Evolutionary conservation across 441 rosid species (phyloP), one percentile per base, ranked within the genome.

Genomic region (Syzygium syzygioides): DNA sequence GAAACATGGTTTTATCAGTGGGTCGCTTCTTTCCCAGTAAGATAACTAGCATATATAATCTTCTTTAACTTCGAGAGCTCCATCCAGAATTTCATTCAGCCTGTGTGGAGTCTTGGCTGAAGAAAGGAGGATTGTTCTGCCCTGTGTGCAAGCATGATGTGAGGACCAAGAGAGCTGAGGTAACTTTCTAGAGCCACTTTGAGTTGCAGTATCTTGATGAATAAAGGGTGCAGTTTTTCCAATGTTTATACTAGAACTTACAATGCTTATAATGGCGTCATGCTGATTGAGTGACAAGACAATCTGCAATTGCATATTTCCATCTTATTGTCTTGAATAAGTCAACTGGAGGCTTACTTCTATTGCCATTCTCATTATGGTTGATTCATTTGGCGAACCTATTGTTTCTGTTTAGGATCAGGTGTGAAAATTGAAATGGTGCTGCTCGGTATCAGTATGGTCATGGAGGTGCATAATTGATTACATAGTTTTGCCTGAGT

Each of bases 101-200:
- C 87, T 94, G 97, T 88, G 94, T 94, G 87, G 97, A 92, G 86
- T 93, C 96, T 34, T 96, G 98, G 99, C 93, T 95, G 94, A 94
- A 95, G 55, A 94, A 95, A 89, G 94, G 96, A 95, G 96, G 96
- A 52, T 94, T 95, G 88, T 93, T 93, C 88, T 95, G 98, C 93
- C 97, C 98, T 2, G 94, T 96, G 25, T 96, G 98, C 95, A 96
- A 95, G 93, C 94, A 94, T 87, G 97, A 96, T 87, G 90, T 96
- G 90, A 94, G 93, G 89, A 88, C 91, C 56, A 86, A 90, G 66
- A 71, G 84, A 89, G 28, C 91, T 85, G 93, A 92, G 96, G 98
- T 93, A 87, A 91, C 90, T 87, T 62, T 79, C 53, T 15, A 14
- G 66, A 79, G 62, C 85, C 41, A 85, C 19, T 11, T 79, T 88